phyloP scores from a whole-genome alignment of 169 alveolate genomes.

The Cryptosporidium tyzzeri region DNA sequence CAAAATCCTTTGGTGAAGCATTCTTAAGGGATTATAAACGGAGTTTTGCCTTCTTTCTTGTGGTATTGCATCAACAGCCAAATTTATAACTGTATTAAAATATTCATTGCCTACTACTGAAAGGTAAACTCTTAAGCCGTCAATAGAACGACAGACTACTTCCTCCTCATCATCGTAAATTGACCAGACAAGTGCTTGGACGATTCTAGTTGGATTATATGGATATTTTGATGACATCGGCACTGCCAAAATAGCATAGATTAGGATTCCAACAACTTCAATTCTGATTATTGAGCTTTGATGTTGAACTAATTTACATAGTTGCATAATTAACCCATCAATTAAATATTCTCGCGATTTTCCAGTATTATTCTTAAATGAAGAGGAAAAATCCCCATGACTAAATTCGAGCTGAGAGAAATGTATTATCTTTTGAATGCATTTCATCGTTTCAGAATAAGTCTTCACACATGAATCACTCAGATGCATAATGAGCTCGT shows the following conservation, averaged over 20 bases:
- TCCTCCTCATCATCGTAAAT: conserved; percentile 74
- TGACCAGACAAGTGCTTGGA: conserved; percentile 76
- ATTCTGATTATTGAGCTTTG: conserved; percentile 56
- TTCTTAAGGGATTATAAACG: conserved; percentile 26
- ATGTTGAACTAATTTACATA: conserved; percentile 62
- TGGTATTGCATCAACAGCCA: conserved; percentile 68
- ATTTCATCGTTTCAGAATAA: conserved; percentile 63
- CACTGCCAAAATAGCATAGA: conserved; percentile 66
- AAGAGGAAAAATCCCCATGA: background rate
- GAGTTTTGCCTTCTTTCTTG: conserved; percentile 53
- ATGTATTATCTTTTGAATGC: conserved; percentile 61
- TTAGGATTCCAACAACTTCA: conserved; percentile 65
- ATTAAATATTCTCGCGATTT: conserved; percentile 59
- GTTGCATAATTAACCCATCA: conserved; percentile 69
- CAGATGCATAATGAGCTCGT: conserved; percentile 66
- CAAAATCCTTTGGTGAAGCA: conserved; percentile 51
- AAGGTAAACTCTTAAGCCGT: conserved; percentile 58
- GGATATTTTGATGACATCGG: conserved; percentile 75
- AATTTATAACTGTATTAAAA: conserved; percentile 53
- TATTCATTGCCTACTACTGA: conserved; percentile 74
- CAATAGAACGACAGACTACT: conserved; percentile 69
- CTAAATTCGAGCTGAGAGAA: conserved; percentile 52
- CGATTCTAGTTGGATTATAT: conserved; percentile 70
- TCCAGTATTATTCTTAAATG: conserved; percentile 6
- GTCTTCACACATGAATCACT: conserved; percentile 66